phyloP scores from a whole-genome alignment of 768 basidiomycete species.

The Trichaptum fuscoviolaceum region DNA sequence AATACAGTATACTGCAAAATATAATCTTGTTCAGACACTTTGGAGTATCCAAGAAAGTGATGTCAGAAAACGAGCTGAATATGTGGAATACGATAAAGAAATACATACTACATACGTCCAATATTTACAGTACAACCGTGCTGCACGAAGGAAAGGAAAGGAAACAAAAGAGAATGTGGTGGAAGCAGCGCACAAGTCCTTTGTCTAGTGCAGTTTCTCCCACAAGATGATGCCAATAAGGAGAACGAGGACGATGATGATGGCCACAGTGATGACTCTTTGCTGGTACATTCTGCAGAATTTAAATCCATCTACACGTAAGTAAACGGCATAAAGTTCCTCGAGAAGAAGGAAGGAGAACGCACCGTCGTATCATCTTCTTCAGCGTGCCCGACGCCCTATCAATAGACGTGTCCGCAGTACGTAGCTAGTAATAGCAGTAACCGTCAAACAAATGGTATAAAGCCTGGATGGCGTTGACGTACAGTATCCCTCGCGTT shows the following conservation, averaged over 20 bases:
- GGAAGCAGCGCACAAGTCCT: not conserved
- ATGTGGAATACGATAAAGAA: not conserved
- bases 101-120: conserved; percentile 1
- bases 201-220: conserved; percentile 47
- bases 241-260: conserved; percentile 78
- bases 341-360: conserved; percentile 11
- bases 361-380: conserved; percentile 93
- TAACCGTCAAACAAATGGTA: conserved; percentile 1
- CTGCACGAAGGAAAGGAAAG: not conserved
- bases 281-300: conserved; percentile 91
- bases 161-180: not conserved
- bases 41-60: not conserved
- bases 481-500: conserved; percentile 85
- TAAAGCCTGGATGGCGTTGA: conserved; percentile 1
- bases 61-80: not conserved
- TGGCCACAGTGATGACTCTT: conserved; percentile 78
- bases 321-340: conserved; percentile 8
- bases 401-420: conserved; percentile 86
- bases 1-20: not conserved
- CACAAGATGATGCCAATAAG: conserved; percentile 80
- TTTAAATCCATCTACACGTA: conserved; percentile 19
- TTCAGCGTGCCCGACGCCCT: conserved; percentile 87
- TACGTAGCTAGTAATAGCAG: conserved; percentile 53
- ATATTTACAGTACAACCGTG: not conserved
- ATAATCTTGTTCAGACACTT: not conserved